Conservation (phyloP, 2,329 filamentous ascomycete species). For the Septoria linicola region DNA sequence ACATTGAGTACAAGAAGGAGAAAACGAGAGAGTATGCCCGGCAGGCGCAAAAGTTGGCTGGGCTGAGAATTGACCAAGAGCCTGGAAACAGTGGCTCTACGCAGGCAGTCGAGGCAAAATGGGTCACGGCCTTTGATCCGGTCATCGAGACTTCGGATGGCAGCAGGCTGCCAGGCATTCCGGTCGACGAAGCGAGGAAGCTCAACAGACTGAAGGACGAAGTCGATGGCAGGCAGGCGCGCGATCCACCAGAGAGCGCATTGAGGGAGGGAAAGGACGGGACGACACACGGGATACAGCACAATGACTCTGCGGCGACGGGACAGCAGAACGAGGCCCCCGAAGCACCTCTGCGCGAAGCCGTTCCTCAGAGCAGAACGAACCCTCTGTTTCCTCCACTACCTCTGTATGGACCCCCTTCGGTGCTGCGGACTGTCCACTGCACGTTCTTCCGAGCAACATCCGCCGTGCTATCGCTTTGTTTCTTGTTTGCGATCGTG, state of each 20-base stretch:
- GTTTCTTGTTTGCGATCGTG: constrained; percentile 74
- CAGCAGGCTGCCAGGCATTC: constrained; percentile 65
- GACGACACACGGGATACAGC: constrained; percentile 41
- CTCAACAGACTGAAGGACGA: constrained; percentile 64
- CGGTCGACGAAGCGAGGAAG: constrained; percentile 67
- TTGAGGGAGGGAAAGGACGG: constrained; percentile 46
- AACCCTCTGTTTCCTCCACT: constrained; percentile 82
- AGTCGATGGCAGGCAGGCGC: constrained; percentile 42
- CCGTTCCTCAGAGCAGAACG: constrained; percentile 64
- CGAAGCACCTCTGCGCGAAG: constrained; percentile 43
- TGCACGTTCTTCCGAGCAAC: constrained; percentile 63
- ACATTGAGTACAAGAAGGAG: constrained; percentile 12
- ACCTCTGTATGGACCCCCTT: constrained; percentile 76
- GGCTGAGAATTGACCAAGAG: constrained; percentile 44
- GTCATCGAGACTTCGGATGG: constrained; percentile 69
- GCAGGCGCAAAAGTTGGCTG: constrained; percentile 55
- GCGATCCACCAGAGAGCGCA: constrained; percentile 34
- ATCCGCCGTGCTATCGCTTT: constrained; percentile 73
- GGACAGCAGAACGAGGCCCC: constrained; percentile 47
- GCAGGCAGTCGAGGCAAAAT: constrained; percentile 60
- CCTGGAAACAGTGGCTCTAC: constrained; percentile 47
- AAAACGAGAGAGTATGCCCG: constrained; percentile 54
- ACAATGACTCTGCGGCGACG: constrained; percentile 16
- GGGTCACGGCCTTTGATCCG: constrained; percentile 67
- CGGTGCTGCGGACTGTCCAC: constrained; percentile 63